Evolutionary conservation across 148 eudicot species (phyloP).

Genomic region (Chenopodium quinoa): DNA sequence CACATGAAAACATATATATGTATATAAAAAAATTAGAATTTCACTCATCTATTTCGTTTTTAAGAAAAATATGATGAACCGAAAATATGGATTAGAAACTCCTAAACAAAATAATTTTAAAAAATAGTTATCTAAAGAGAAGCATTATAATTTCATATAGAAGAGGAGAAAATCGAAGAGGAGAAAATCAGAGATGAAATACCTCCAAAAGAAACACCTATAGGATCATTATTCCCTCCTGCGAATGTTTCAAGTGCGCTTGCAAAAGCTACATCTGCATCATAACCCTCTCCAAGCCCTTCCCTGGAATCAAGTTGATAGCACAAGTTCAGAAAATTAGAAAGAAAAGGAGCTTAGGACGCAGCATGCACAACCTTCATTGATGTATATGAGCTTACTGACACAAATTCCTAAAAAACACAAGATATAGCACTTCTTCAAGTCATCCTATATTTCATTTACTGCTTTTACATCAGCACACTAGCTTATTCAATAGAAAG

Average conservation of each 20-base stretch:
- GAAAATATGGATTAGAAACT: neutral
- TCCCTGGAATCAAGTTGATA: conserved; percentile 50
- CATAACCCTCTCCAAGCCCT: conserved; percentile 94
- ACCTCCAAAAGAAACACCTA: conserved; percentile 84
- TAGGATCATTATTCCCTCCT: conserved; percentile 73
- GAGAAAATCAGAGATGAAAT: conserved; percentile 15
- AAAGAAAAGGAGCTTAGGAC: neutral
- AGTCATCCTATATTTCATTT: neutral
- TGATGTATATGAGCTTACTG: neutral
- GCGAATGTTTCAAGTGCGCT: conserved; percentile 73
- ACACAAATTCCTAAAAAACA: neutral
- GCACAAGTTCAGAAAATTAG: conserved; percentile 16
- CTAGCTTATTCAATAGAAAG: neutral
- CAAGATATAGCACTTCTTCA: conserved; percentile 3
- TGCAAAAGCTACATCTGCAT: conserved; percentile 75
- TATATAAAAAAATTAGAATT: no score
- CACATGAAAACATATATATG: neutral
- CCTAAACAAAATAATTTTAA: neutral
- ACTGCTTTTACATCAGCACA: neutral
- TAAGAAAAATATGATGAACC: no score
- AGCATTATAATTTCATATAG: conserved; percentile 1
- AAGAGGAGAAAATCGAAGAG: no score
- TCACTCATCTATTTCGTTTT: no score
- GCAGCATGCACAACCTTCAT: neutral
- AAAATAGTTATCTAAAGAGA: neutral